Evolutionary conservation across 805 yeast species (phyloP).

Genomic region (Pichia nanzhaoensis): DNA sequence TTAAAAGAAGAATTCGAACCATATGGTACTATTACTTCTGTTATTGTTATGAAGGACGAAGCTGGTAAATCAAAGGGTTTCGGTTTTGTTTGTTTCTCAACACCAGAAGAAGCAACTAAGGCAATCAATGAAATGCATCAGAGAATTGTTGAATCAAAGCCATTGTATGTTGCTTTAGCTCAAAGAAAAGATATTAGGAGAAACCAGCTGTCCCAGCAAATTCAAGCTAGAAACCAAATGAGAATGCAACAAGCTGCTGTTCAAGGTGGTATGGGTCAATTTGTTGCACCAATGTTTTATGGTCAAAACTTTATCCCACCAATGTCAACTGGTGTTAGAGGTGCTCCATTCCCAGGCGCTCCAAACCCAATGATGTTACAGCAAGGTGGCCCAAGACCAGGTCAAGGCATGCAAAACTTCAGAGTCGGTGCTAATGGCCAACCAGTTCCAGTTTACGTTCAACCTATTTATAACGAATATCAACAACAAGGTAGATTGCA

Average conservation of each 20-base stretch:
- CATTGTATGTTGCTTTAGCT: conserved; percentile 96
- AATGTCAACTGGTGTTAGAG: conserved; percentile 57
- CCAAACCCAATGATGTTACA: conserved; percentile 73
- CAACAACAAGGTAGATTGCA: conserved; percentile 47
- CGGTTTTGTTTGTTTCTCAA: conserved; percentile 95
- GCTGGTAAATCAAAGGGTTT: conserved; percentile 94
- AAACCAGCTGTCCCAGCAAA: conserved; percentile 94
- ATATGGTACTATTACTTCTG: conserved; percentile 92
- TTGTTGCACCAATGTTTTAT: conserved; percentile 80
- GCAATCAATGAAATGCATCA: conserved; percentile 98
- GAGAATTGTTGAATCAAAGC: conserved; percentile 90
- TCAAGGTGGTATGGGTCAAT: conserved; percentile 78
- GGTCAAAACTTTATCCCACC: conserved; percentile 65
- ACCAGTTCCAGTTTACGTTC: conserved; percentile 76
- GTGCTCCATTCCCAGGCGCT: conserved; percentile 62
- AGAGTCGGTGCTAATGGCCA: conserved; percentile 78
- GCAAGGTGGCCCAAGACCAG: conserved; percentile 60
- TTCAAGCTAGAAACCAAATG: conserved; percentile 96
- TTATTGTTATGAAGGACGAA: conserved; percentile 93
- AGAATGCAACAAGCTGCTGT: conserved; percentile 97
- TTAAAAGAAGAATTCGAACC: conserved; percentile 88
- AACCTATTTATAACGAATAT: conserved; percentile 67
- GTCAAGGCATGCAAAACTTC: conserved; percentile 44
- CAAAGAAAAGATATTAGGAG: conserved; percentile 98
- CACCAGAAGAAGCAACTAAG: conserved; percentile 98